A percentile compares a stretch with the other conserved stretches of the same genome.
phyloP scores from a whole-genome alignment of 805 yeast species.

The Torulaspora quercuum region DNA sequence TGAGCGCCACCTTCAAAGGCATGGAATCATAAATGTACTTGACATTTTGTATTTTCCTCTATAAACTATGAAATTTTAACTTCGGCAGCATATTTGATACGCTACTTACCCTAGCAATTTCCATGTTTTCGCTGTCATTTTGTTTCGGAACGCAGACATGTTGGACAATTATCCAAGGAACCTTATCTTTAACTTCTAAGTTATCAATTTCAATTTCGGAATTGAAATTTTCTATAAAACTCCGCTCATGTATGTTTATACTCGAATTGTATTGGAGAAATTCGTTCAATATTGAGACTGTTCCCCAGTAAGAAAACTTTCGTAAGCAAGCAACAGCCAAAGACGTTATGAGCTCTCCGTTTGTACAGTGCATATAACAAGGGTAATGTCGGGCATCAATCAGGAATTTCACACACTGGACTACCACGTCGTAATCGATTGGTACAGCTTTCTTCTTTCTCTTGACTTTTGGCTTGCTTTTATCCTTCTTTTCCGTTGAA shows the following conservation, averaged over 20 bases:
- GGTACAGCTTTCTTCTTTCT: conserved; percentile 84
- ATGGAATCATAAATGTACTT: background rate
- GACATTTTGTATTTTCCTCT: conserved; percentile 2
- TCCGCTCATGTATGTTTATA: conserved; percentile 76
- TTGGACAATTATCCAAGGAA: conserved; percentile 36
- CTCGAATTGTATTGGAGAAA: conserved; percentile 72
- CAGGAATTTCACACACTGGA: conserved; percentile 57
- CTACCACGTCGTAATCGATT: conserved; percentile 59
- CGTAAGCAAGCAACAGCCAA: conserved; percentile 83
- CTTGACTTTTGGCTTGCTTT: conserved; percentile 45
- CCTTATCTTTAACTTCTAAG: conserved; percentile 28
- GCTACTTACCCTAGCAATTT: conserved; percentile 20
- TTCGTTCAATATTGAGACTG: conserved; percentile 82
- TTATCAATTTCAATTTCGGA: conserved; percentile 59
- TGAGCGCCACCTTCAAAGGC: conserved; percentile 1
- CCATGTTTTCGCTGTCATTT: conserved; percentile 2
- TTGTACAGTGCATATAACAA: conserved; percentile 77
- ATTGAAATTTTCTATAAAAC: conserved; percentile 75
- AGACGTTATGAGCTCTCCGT: conserved; percentile 85
- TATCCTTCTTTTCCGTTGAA: conserved; percentile 41
- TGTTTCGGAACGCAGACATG: conserved; percentile 15
- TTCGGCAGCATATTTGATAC: conserved; percentile 26
- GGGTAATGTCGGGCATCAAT: conserved; percentile 62
- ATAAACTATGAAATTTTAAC: conserved; percentile 29
- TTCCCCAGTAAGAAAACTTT: conserved; percentile 81